These are phyloP conservation scores for Aspergillus unguis DNA, from an alignment of 2,329 filamentous ascomycete species.

Conservation along the genomic window DNA sequence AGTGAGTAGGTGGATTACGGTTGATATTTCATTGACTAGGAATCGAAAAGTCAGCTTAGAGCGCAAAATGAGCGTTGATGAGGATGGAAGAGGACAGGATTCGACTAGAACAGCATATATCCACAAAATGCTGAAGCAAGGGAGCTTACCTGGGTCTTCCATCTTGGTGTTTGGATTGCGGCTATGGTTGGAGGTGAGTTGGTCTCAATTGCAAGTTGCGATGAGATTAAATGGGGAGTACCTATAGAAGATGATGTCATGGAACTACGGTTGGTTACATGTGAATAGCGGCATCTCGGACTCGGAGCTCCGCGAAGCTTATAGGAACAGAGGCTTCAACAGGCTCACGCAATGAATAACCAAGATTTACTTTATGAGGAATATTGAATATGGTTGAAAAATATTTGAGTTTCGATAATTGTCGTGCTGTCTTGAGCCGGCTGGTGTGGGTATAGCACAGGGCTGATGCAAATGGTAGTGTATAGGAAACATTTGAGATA, in stretches of 20 bases:
- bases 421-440: too few relatives aligned
- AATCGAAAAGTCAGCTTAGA: not conserved
- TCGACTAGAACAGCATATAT: too few relatives aligned
- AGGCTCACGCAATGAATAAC: not conserved
- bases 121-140: not conserved
- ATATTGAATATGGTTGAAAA: not conserved
- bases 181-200: not conserved
- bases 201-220: conserved; percentile 16
- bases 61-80: not conserved
- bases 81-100: too few relatives aligned
- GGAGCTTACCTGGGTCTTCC: conserved; percentile 21
- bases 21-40: conserved; percentile 57
- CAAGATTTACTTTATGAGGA: not conserved
- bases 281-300: not conserved
- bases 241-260: conserved; percentile 6
- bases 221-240: not conserved
- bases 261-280: not conserved
- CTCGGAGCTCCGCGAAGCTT: not conserved
- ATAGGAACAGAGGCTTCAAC: not conserved
- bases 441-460: not conserved
- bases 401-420: not conserved
- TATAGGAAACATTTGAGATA: not conserved
- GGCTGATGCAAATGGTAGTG: conserved; percentile 1
- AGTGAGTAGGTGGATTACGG: conserved; percentile 66
- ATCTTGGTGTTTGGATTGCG: conserved; percentile 8